Evolutionary conservation across 805 yeast genomes (phyloP).

Genomic region (Kodamaea fukazawae): DNA sequence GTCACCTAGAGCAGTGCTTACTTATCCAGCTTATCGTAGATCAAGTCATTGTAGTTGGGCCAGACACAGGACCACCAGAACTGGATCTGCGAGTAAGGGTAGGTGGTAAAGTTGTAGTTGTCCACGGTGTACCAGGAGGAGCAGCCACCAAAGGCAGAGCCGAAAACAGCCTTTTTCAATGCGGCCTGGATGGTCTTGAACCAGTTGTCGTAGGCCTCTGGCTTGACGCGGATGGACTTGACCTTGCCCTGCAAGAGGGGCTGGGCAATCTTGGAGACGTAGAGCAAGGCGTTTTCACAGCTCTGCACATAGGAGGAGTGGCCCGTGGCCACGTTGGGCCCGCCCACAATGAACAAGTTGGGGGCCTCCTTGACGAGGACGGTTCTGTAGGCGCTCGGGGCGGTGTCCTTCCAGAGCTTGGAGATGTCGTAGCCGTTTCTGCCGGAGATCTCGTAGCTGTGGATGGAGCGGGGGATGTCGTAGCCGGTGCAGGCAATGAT

Average conservation of each 20-base stretch:
- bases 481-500: constrained; percentile 45
- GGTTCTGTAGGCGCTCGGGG: constrained; percentile 37
- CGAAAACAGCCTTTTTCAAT: constrained; percentile 32
- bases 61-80: constrained; percentile 27
- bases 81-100: constrained; percentile 35
- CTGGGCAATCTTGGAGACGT: constrained; percentile 21
- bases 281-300: constrained; percentile 32
- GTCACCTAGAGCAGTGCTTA: too few relatives aligned
- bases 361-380: constrained; percentile 32
- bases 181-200: constrained; percentile 23
- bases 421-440: constrained; percentile 20
- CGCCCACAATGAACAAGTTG: constrained; percentile 34
- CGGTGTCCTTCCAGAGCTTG: constrained; percentile 29
- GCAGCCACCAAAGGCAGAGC: constrained; percentile 40
- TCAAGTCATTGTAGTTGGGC: constrained; percentile 28
- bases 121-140: constrained; percentile 35
- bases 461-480: constrained; percentile 20
- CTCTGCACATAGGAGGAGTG: constrained; percentile 41
- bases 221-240: constrained; percentile 30
- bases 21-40: constrained; percentile 7
- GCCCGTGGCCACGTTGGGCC: constrained; percentile 44
- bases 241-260: constrained; percentile 27
- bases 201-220: constrained; percentile 35
- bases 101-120: constrained; percentile 32
- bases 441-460: constrained; percentile 24